Evolutionary conservation across 306 rosid species (phyloP), one percentile per base, ranked within the genome.

Genomic region (Cicer arietinum): DNA sequence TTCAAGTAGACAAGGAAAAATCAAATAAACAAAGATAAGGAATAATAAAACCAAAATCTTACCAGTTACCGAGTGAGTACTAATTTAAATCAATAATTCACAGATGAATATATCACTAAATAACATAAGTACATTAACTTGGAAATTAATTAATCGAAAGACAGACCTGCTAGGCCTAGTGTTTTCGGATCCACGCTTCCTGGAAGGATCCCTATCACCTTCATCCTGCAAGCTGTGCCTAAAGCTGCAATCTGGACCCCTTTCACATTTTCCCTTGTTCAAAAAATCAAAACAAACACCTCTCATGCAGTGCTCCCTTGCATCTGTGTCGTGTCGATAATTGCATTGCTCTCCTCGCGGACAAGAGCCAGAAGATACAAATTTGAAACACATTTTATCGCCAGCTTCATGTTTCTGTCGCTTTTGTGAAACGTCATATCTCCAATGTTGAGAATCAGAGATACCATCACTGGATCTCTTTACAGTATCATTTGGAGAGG

Each of bases 241-340:
- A 80, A 86, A 94, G 59, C 78, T 90, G 87, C 97, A 94, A 78
- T 89, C 94, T 35, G 95, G 88, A 73, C 93, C 97, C 81, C 89
- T 87, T 88, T 89, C 97, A 79, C 99, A 94, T 86, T 86, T 92
- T 68, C 95, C 96, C 76, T 94, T 92, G 82, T 86, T 94, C 77
- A 94, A 68, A 85, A 92, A 89, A 48, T 94, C 96, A 43, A 94
- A 92, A 85, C 99, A 94, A 86, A 90, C 95, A 54, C 99, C 99
- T 83, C 93, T 89, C 89, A 65, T 71, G 62, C 8, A 88, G 66
- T 86, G 97, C 69, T 92, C 95, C 81, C 83, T 87, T 61, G 99
- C 97, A 78, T 85, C 89, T 39, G 56, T 78, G 51, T 94, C 96
- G 77, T 94, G 99, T 74, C 83, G 93, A 80, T 89, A 94, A 85